Conservation (phyloP, 805 yeast species). For the Komagataella pastoris region DNA sequence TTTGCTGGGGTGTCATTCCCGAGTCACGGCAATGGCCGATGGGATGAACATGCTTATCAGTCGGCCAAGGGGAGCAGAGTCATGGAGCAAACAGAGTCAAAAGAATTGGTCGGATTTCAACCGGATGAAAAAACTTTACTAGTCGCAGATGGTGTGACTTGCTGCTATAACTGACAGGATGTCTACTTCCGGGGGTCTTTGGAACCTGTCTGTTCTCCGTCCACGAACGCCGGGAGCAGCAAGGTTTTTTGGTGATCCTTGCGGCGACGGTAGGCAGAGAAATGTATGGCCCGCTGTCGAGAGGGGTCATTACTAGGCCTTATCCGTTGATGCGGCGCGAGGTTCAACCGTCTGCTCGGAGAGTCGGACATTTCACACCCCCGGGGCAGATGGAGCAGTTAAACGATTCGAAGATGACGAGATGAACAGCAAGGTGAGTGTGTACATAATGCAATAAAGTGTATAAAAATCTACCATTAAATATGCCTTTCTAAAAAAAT, state of each 20-base stretch:
- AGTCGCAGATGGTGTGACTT: not conserved
- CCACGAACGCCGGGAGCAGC: not conserved
- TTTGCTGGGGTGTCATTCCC: not conserved
- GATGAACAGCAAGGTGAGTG: not conserved
- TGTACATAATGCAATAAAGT: not conserved
- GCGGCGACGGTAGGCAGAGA: not conserved
- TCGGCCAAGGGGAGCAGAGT: not conserved
- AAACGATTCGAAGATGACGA: not conserved
- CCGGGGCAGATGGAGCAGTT: not conserved
- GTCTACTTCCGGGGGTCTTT: not conserved
- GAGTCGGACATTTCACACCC: not conserved
- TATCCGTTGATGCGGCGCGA: not conserved
- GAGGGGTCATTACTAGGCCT: not conserved
- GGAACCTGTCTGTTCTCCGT: not conserved
- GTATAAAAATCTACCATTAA: not conserved
- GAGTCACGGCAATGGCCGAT: slow-evolving; percentile 1
- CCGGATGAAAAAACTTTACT: not conserved
- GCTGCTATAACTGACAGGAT: too few relatives aligned
- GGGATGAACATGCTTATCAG: not conserved
- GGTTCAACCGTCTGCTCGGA: not conserved
- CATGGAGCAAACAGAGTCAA: not conserved
- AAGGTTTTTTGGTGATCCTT: not conserved
- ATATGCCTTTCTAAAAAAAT: not conserved
- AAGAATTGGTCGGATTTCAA: not conserved
- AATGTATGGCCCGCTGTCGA: not conserved